Evolutionary conservation across 2,329 filamentous ascomycete genomes (phyloP), one percentile per base, ranked within the genome.

Genomic region (Fusarium tanahbumbuense): DNA sequence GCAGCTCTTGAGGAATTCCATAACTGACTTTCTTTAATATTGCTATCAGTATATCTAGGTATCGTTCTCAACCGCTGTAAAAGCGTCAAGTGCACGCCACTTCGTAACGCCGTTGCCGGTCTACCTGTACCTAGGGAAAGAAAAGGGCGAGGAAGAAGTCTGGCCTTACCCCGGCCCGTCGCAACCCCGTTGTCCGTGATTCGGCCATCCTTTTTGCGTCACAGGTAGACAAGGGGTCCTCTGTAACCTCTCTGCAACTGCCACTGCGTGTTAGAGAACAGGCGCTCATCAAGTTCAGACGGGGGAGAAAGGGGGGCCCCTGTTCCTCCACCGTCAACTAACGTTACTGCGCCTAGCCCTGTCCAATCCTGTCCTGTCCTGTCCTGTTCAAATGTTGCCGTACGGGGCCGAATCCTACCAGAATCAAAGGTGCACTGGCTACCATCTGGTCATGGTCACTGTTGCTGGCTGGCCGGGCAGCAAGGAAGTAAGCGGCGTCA

Each of bases 191-290:
- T 50, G 54, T 66, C 62, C 70, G 68, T 73, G 68, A 66, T 72
- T 72, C 65, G 70, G 61, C 44, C 66, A 60, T 42, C 54, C 47
- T 54, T 73, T 68, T 73, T 68, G 72, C 70, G 68, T 75, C 72
- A 71, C 72, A 75, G 72, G 70, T 68, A 66, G 56, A 53, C 68
- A 72, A 62, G 72, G 70, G 68, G 50, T 46, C 58, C 41, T 74
- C 63, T 70, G 67, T 66, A 60, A 60, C 63, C 42, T 47, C 60
- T 54, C 54, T 60, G 46, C 34, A 40, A 67, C 67, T 63, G 64
- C 32, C 32, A 28, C 53, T 47, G 27, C 53, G 47, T 60, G 61
- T 66, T 41, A 66, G 54, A 65, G 61, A 65, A 47, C 20, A 66
- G 63, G 61, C 61, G 34, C 25, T 56, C 57, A 40, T 52, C 58